Evolutionary conservation across 768 basidiomycete species (phyloP).

Genomic region (Pleurotus salmoneostramineus): DNA sequence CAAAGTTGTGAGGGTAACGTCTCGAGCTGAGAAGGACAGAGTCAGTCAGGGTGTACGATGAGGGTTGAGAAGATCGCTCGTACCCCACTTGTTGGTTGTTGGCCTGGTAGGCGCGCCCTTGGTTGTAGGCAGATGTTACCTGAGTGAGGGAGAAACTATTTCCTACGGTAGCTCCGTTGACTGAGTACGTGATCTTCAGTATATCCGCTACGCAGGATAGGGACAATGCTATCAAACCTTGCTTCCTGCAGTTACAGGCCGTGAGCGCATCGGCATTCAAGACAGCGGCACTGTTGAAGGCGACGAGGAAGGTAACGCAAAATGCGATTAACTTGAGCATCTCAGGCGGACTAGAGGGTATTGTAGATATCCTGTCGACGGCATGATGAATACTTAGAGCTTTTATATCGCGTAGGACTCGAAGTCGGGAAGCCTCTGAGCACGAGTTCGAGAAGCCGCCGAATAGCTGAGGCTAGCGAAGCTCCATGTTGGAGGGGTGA

Average conservation of each 20-base stretch:
- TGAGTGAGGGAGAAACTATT: background rate
- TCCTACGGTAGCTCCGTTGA: background rate
- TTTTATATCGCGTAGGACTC: too few relatives aligned
- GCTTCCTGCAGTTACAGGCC: background rate
- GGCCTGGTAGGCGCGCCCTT: background rate
- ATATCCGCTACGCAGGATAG: too few relatives aligned
- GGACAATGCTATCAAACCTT: background rate
- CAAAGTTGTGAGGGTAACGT: background rate
- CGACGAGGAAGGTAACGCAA: too few relatives aligned
- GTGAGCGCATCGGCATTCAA: background rate
- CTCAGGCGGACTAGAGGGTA: too few relatives aligned
- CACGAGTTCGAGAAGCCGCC: too few relatives aligned
- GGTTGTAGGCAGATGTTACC: background rate
- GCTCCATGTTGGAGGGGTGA: too few relatives aligned
- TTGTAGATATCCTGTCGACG: too few relatives aligned
- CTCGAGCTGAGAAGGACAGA: background rate
- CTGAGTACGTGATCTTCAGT: background rate
- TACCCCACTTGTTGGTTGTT: background rate
- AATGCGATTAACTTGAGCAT: too few relatives aligned
- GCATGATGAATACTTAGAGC: too few relatives aligned
- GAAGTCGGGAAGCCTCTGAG: too few relatives aligned
- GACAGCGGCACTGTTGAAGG: background rate
- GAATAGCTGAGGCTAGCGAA: too few relatives aligned
- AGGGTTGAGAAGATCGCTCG: background rate
- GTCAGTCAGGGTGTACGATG: too few relatives aligned